phyloP scores from a whole-genome alignment of 1,139 yeast genomes.

The Nakaseomyces uthaithaninus region DNA sequence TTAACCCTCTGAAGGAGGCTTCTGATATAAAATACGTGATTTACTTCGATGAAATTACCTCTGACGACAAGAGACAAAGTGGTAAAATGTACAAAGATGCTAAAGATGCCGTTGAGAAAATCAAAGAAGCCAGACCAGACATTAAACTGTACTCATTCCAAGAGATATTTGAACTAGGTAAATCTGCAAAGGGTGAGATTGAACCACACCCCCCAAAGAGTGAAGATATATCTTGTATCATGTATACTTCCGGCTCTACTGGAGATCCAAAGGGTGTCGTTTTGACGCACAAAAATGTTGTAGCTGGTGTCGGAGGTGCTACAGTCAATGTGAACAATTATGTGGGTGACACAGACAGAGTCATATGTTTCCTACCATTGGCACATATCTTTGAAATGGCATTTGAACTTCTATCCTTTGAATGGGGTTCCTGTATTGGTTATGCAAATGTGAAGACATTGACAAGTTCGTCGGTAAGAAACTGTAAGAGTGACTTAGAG shows the following conservation, averaged over 20 bases:
- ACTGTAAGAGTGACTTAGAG: slow-evolving; percentile 81
- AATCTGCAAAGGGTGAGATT: slow-evolving; percentile 35
- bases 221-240: slow-evolving; percentile 75
- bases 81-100: slow-evolving; percentile 55
- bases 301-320: slow-evolving; percentile 83
- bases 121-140: slow-evolving; percentile 63
- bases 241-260: slow-evolving; percentile 98
- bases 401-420: slow-evolving; percentile 67
- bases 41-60: slow-evolving; percentile 55
- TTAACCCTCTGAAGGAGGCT: slow-evolving; percentile 65
- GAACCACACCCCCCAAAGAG: slow-evolving; percentile 47
- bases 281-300: slow-evolving; percentile 63
- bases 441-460: slow-evolving; percentile 91
- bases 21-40: slow-evolving; percentile 57
- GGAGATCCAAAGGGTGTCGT: slow-evolving; percentile 98
- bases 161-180: slow-evolving; percentile 62
- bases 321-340: slow-evolving; percentile 49
- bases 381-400: slow-evolving; percentile 94
- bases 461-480: slow-evolving; percentile 70
- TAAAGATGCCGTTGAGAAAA: slow-evolving; percentile 45
- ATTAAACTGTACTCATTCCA: slow-evolving; percentile 55
- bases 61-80: slow-evolving; percentile 53
- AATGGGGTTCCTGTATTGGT: slow-evolving; percentile 90
- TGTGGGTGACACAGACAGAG: slow-evolving; percentile 52
- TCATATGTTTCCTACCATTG: slow-evolving; percentile 83